Evolutionary conservation across 306 rosid genomes (phyloP).

Genomic region (Oemleria cerasiformis): DNA sequence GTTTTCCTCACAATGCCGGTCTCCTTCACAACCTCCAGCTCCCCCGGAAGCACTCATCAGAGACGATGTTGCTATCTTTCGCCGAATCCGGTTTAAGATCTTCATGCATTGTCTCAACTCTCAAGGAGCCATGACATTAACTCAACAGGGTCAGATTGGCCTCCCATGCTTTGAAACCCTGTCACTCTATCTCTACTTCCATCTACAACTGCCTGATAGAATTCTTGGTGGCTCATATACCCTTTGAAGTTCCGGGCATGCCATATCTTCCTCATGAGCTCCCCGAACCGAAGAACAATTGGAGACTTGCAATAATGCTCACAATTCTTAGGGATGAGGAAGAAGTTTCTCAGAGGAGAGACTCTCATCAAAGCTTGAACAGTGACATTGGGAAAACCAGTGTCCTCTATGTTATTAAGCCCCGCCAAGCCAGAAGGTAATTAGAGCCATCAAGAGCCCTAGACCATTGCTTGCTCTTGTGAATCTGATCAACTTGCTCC

Average conservation of each 20-base stretch:
- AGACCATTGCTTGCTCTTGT: constrained; percentile 92
- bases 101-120: constrained; percentile 51
- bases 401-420: constrained; percentile 92
- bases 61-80: constrained; percentile 75
- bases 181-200: constrained; percentile 57
- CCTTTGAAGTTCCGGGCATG: constrained; percentile 94
- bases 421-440: constrained; percentile 99
- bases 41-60: constrained; percentile 87
- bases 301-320: constrained; percentile 71
- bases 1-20: constrained; percentile 49
- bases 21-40: constrained; percentile 91
- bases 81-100: constrained; percentile 65
- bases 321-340: constrained; percentile 84
- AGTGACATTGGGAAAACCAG: constrained; percentile 94
- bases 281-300: constrained; percentile 94
- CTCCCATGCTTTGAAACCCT: constrained; percentile 71
- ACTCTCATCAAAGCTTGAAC: constrained; percentile 96
- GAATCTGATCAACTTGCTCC: constrained; percentile 79
- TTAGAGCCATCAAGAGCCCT: constrained; percentile 98
- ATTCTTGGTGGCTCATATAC: constrained; percentile 94
- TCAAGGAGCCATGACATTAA: constrained; percentile 97
- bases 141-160: constrained; percentile 92
- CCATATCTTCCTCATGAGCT: constrained; percentile 97
- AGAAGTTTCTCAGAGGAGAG: constrained; percentile 86
- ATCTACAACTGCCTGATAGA: constrained; percentile 96